phyloP scores from a whole-genome alignment of 495 filamentous ascomycete species.

The Neurospora hispaniola region DNA sequence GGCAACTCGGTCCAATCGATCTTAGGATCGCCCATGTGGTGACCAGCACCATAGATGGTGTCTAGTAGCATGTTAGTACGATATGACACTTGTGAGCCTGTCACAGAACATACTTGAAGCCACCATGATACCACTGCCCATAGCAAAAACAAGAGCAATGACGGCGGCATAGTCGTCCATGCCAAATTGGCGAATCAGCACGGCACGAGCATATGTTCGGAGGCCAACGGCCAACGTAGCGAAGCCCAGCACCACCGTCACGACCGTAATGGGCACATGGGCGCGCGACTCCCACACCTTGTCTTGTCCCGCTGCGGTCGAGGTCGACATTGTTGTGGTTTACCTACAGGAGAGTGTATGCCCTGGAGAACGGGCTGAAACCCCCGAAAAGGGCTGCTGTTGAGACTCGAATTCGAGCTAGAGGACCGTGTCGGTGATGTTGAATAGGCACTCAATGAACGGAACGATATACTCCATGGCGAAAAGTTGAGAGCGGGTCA shows the following conservation, averaged over 20 bases:
- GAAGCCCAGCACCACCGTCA: conserved; percentile 11
- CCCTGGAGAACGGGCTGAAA: background rate
- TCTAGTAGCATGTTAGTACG: conserved; percentile 3
- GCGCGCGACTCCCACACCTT: conserved; percentile 14
- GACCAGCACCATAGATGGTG: conserved; percentile 17
- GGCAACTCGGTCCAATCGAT: conserved; percentile 5
- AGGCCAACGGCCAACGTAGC: conserved; percentile 25
- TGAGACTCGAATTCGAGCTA: background rate
- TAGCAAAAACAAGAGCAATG: conserved; percentile 14
- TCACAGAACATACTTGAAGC: conserved; percentile 9
- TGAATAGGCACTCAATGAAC: background rate
- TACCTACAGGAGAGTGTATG: background rate
- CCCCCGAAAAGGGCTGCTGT: background rate
- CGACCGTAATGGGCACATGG: conserved; percentile 13
- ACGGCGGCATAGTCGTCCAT: conserved; percentile 28
- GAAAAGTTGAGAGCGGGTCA: background rate
- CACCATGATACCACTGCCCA: conserved; percentile 17
- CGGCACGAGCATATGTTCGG: conserved; percentile 28
- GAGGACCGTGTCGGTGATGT: background rate
- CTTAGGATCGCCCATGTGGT: conserved; percentile 5
- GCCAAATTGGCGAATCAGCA: conserved; percentile 32
- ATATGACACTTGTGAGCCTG: background rate
- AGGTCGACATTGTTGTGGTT: conserved; percentile 1
- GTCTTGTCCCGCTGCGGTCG: background rate
- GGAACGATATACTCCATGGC: background rate